Conservation (phyloP, 257 asterid genomes). For the Perilla frutescens region DNA sequence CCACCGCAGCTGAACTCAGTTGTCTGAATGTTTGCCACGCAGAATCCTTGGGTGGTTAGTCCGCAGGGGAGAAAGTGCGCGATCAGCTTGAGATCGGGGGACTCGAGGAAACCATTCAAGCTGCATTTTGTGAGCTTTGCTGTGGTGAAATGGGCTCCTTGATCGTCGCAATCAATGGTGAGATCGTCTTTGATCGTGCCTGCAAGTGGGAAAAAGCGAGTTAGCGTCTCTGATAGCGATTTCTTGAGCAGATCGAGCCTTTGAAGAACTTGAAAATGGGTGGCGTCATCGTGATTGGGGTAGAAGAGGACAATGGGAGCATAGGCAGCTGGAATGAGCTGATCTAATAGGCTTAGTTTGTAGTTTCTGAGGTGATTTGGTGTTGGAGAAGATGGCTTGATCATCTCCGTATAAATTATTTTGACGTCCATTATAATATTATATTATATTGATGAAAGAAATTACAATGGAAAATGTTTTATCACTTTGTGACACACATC, state of each 20-base stretch:
- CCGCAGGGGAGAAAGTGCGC: conserved; percentile 59
- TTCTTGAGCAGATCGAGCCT: conserved; percentile 49
- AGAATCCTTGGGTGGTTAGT: conserved; percentile 35
- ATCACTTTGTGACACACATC: too few relatives aligned
- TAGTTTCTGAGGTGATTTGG: conserved; percentile 63
- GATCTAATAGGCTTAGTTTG: conserved; percentile 63
- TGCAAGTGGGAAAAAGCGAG: conserved; percentile 69
- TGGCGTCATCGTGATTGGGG: conserved; percentile 39
- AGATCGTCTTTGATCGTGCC: conserved; percentile 64
- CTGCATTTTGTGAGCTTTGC: conserved; percentile 41
- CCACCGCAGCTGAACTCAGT: conserved; percentile 76
- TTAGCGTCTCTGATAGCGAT: conserved; percentile 57
- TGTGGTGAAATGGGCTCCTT: conserved; percentile 60
- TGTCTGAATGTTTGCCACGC: conserved; percentile 62
- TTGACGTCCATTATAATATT: conserved; percentile 45
- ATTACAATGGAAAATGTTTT: background rate
- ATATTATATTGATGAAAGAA: background rate
- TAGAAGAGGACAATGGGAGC: conserved; percentile 71
- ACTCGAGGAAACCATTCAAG: conserved; percentile 48
- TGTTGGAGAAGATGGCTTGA: conserved; percentile 72
- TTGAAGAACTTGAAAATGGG: conserved; percentile 32
- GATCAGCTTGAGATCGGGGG: conserved; percentile 52
- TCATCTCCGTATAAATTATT: conserved; percentile 49
- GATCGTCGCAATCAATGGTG: conserved; percentile 64
- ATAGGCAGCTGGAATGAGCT: conserved; percentile 74